Conservation (phyloP, 2,329 filamentous ascomycete genomes). For the Xylariaceae sp. region DNA sequence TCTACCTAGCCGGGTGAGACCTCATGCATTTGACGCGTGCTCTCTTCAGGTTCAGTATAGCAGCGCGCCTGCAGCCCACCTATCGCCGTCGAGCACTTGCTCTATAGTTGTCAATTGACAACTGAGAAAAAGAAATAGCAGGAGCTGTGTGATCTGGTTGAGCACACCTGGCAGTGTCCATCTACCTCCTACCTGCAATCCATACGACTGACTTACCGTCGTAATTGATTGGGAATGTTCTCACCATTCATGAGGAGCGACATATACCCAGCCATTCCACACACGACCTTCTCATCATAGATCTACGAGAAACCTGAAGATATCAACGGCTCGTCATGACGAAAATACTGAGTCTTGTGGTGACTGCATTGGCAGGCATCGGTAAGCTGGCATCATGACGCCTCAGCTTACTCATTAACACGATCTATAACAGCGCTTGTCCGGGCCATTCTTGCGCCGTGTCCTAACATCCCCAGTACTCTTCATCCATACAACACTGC, state of each 20-base stretch:
- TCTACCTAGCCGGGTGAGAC: no score
- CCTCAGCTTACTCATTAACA: neutral
- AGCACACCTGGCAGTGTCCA: neutral
- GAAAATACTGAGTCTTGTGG: neutral
- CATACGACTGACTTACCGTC: neutral
- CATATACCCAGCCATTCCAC: neutral
- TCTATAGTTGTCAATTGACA: neutral
- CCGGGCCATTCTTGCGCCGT: slow-evolving; percentile 13
- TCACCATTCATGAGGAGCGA: neutral
- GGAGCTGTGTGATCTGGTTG: neutral
- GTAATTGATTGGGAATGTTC: slow-evolving; percentile 5
- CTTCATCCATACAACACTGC: slow-evolving; percentile 21
- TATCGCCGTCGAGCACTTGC: neutral
- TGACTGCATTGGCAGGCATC: neutral
- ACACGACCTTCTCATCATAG: neutral
- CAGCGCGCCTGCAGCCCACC: no score
- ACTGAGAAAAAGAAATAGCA: neutral
- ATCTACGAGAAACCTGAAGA: neutral
- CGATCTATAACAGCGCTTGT: neutral
- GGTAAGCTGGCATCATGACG: slow-evolving; percentile 2
- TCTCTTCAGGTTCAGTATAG: no score
- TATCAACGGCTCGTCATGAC: neutral
- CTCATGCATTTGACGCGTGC: no score
- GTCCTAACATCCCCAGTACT: slow-evolving; percentile 15
- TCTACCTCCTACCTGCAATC: neutral